Percentiles rank a stretch among this genome's conserved stretches.
These are phyloP conservation scores for Penicillium daleae DNA, from an alignment of 495 filamentous ascomycete genomes.

Conservation along the genomic window DNA sequence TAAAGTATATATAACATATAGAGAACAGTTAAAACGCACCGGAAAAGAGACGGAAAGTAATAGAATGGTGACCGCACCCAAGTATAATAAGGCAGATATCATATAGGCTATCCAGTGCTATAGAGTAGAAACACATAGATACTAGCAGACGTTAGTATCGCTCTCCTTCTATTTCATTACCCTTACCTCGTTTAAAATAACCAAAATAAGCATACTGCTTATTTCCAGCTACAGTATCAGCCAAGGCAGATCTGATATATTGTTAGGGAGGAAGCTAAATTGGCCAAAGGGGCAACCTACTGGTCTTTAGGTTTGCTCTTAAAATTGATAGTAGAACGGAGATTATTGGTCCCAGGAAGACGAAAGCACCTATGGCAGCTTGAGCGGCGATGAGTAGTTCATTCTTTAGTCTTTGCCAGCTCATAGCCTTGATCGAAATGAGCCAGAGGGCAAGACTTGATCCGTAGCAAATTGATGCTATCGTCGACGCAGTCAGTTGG, in stretches of 20 bases:
- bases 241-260: conserved; percentile 1
- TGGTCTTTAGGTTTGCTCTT: conserved; percentile 1
- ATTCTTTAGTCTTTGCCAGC: conserved; percentile 5
- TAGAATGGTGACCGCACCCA: conserved; percentile 14
- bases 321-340: conserved; percentile 10
- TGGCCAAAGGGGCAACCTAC: not conserved
- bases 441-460: conserved; percentile 18
- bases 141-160: conserved; percentile 15
- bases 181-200: conserved; percentile 17
- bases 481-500: not conserved
- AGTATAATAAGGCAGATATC: conserved; percentile 15
- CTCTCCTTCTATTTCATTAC: conserved; percentile 11
- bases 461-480: conserved; percentile 12
- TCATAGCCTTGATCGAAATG: conserved; percentile 12
- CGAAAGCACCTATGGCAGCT: conserved; percentile 6
- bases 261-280: not conserved
- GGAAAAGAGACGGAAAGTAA: conserved; percentile 16
- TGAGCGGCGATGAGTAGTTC: conserved; percentile 10
- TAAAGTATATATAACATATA: not conserved
- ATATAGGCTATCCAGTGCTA: conserved; percentile 13
- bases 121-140: conserved; percentile 16
- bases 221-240: conserved; percentile 14
- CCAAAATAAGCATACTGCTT: conserved; percentile 10
- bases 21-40: conserved; percentile 7
- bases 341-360: conserved; percentile 10